These are phyloP conservation scores for Starmera amethionina DNA, from an alignment of 805 yeast species.

Conservation along the genomic window DNA sequence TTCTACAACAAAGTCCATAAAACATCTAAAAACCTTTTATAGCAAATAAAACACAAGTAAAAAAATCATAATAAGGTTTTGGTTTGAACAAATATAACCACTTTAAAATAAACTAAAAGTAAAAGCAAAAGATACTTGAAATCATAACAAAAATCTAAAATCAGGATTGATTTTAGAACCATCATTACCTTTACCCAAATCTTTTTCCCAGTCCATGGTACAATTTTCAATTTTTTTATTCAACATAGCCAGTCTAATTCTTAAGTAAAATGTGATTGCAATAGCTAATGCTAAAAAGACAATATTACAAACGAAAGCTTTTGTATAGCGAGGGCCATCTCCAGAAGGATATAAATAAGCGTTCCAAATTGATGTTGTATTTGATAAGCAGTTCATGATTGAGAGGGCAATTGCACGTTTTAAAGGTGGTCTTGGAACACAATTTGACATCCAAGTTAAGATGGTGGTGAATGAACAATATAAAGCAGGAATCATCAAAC, in stretches of 20 bases:
- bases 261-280: constrained; percentile 26
- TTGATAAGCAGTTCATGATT: constrained; percentile 44
- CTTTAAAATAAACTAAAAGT: too few relatives aligned
- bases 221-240: constrained; percentile 34
- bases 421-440: constrained; percentile 47
- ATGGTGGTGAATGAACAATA: constrained; percentile 44
- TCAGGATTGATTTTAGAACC: constrained; percentile 32
- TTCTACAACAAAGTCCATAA: too few relatives aligned
- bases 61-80: too few relatives aligned
- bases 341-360: constrained; percentile 38
- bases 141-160: constrained; percentile 26
- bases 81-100: too few relatives aligned
- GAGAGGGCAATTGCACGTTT: constrained; percentile 52
- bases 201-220: constrained; percentile 39
- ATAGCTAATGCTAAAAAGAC: constrained; percentile 35
- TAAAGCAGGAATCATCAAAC: constrained; percentile 45
- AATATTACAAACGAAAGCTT: constrained; percentile 39
- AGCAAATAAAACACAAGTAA: too few relatives aligned
- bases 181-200: constrained; percentile 33
- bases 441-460: constrained; percentile 46
- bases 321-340: constrained; percentile 35
- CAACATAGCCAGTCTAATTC: constrained; percentile 26
- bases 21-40: too few relatives aligned
- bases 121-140: too few relatives aligned
- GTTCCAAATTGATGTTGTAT: constrained; percentile 49